Evolutionary conservation across 2,329 filamentous ascomycete genomes (phyloP).

Genomic region (Colletotrichum siamense): DNA sequence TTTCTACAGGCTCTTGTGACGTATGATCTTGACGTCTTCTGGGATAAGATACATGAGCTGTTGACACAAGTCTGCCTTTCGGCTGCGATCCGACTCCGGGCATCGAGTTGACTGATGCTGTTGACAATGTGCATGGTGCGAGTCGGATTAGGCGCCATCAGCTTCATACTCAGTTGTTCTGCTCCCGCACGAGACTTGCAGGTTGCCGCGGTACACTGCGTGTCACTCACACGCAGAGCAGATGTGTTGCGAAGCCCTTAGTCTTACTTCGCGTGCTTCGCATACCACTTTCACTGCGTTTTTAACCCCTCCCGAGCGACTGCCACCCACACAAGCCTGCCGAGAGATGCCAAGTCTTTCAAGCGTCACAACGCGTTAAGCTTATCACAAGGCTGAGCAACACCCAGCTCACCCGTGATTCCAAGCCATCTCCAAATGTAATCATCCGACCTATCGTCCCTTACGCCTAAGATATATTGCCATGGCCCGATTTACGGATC

Average conservation of each 20-base stretch:
- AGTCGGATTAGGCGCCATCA: no score
- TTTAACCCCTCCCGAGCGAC: neutral
- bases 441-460: neutral
- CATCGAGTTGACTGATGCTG: no score
- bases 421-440: neutral
- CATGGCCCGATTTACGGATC: neutral
- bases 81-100: neutral
- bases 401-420: neutral
- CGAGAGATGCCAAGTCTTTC: neutral
- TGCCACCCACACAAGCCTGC: neutral
- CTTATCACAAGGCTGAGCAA: neutral
- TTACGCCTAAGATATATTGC: neutral
- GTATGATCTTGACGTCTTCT: no score
- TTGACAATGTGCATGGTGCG: no score
- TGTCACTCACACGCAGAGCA: no score
- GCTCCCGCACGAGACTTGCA: no score
- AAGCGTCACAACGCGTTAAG: neutral
- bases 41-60: no score
- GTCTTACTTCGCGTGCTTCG: no score
- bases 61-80: no score
- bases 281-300: neutral
- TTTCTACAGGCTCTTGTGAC: neutral
- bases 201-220: no score
- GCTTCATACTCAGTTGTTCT: no score
- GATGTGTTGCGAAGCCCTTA: no score